phyloP scores from a whole-genome alignment of 192 early-diverging fungal species.

The Lunasporangiospora selenospora region DNA sequence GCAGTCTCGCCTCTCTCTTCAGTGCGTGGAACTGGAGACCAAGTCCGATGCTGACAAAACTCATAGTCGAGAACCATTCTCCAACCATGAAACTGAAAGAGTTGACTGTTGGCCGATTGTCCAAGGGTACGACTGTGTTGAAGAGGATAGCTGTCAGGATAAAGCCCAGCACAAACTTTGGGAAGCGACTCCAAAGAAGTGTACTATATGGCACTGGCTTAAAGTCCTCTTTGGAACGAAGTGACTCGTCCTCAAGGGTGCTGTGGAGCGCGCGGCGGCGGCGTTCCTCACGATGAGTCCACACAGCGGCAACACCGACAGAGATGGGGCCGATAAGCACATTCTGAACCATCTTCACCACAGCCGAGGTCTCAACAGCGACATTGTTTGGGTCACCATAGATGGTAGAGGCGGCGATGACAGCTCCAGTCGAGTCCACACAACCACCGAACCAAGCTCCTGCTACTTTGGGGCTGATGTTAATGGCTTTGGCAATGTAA shows the following conservation, averaged over 20 bases:
- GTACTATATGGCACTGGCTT: constrained; percentile 27
- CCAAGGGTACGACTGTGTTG: constrained; percentile 50
- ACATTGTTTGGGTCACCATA: constrained; percentile 46
- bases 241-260: constrained; percentile 18
- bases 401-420: constrained; percentile 59
- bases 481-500: constrained; percentile 54
- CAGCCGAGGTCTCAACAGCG: constrained; percentile 56
- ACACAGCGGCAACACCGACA: constrained; percentile 54
- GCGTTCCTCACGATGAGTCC: constrained; percentile 51
- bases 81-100: constrained; percentile 58
- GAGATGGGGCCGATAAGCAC: constrained; percentile 60
- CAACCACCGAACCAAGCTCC: constrained; percentile 65
- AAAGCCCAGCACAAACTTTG: constrained; percentile 61
- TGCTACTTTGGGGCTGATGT: constrained; percentile 45
- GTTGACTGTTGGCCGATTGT: constrained; percentile 42
- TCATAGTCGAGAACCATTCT: constrained; percentile 60
- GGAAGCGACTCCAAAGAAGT: constrained; percentile 56
- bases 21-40: constrained; percentile 59
- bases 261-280: constrained; percentile 18
- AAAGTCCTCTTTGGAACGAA: constrained; percentile 25
- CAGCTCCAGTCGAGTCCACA: constrained; percentile 62
- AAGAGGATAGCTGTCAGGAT: constrained; percentile 55
- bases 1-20: constrained; percentile 42
- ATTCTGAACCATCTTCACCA: constrained; percentile 63
- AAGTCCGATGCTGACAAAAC: constrained; percentile 60